Evolutionary conservation across 495 filamentous ascomycete species (phyloP).

Genomic region (Schizothecium vesticola): DNA sequence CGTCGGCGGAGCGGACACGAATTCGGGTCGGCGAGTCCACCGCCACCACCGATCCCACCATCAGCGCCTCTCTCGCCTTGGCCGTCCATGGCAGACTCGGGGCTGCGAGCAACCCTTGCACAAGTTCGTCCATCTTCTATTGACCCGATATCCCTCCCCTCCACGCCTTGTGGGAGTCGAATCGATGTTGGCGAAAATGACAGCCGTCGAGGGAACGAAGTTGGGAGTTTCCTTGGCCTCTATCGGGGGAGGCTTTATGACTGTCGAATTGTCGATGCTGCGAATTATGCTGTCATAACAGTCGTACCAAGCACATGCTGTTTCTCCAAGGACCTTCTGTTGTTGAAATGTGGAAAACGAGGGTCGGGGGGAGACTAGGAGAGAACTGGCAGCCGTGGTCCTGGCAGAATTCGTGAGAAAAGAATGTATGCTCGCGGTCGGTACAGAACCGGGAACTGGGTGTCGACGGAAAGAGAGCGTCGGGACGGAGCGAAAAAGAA

Average conservation of each 20-base stretch:
- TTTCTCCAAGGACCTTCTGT: conserved; percentile 1
- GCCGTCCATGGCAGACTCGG: conserved; percentile 2
- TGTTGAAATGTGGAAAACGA: not conserved
- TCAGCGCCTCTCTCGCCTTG: not conserved
- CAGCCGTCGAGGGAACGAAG: conserved; percentile 4
- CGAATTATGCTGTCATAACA: conserved; percentile 28
- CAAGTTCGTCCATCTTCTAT: conserved; percentile 26
- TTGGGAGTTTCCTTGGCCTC: not conserved
- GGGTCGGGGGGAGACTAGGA: not conserved
- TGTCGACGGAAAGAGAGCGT: conserved; percentile 20
- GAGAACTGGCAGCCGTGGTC: not conserved
- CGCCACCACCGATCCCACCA: not conserved
- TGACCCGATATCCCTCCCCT: conserved; percentile 9
- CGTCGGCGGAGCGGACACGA: conserved; percentile 15
- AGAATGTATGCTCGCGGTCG: conserved; percentile 9
- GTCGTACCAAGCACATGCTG: conserved; percentile 19
- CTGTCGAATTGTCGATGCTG: conserved; percentile 14
- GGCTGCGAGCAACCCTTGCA: conserved; percentile 23
- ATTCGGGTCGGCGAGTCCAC: conserved; percentile 15
- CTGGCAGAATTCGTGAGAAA: not conserved
- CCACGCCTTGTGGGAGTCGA: not conserved
- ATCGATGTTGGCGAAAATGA: not conserved
- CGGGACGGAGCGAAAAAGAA: conserved; percentile 19
- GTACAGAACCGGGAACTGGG: conserved; percentile 10
- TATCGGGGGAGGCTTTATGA: conserved; percentile 5